Conservation (phyloP, 176 grass and related monocot species). For the Chrysopogon serrulatus region DNA sequence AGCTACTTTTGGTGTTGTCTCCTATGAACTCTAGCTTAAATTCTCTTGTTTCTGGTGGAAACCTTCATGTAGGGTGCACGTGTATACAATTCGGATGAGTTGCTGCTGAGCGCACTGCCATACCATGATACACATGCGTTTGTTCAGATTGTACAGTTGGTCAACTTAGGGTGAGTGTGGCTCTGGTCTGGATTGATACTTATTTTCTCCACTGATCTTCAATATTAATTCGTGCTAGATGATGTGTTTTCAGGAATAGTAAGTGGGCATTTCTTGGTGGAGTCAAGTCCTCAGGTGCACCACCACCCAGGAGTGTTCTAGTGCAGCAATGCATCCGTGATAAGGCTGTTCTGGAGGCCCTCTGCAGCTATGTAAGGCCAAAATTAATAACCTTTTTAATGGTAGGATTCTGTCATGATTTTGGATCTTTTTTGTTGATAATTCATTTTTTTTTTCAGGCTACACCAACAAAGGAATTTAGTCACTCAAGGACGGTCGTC, state of each 20-base stretch:
- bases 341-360: conserved; percentile 70
- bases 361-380: conserved; percentile 78
- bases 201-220: not conserved
- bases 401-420: conserved; percentile 19
- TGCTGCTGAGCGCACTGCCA: conserved; percentile 64
- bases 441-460: conserved; percentile 45
- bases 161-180: conserved; percentile 65
- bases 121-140: conserved; percentile 87
- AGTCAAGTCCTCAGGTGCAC: conserved; percentile 65
- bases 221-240: conserved; percentile 3
- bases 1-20: conserved; percentile 5
- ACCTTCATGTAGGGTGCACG: conserved; percentile 70
- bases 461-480: conserved; percentile 64
- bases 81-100: conserved; percentile 84
- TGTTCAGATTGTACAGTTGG: conserved; percentile 84
- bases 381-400: not conserved
- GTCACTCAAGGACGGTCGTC: conserved; percentile 61
- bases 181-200: not conserved
- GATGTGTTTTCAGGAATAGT: conserved; percentile 53
- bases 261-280: conserved; percentile 93
- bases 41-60: conserved; percentile 24
- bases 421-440: conserved; percentile 13
- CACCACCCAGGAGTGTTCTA: conserved; percentile 72
- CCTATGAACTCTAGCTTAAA: conserved; percentile 7
- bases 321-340: conserved; percentile 92